phyloP scores from a whole-genome alignment of 441 rosid genomes.

The Croton laevigatus region DNA sequence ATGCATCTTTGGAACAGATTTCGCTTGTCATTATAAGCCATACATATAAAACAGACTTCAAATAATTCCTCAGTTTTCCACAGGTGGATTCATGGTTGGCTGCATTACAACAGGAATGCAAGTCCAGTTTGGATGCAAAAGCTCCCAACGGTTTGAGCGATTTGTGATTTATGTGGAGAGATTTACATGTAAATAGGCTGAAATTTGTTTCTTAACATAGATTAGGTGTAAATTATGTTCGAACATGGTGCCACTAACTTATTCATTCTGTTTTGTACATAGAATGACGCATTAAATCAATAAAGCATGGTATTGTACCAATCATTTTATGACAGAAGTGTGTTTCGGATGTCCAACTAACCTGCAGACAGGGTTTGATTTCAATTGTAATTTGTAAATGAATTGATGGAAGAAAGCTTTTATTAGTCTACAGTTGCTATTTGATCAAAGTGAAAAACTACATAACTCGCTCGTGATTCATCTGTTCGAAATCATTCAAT shows the following conservation, averaged over 20 bases:
- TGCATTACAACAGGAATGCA: constrained; percentile 52
- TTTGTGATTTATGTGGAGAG: constrained; percentile 11
- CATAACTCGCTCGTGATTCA: too few species aligned
- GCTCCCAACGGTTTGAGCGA: constrained; percentile 36
- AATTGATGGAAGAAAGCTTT: too few species aligned
- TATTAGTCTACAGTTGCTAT: too few species aligned
- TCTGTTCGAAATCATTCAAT: too few species aligned
- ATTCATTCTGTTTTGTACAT: constrained; percentile 40
- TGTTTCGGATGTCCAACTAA: not conserved
- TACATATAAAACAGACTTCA: not conserved
- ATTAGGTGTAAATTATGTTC: constrained; percentile 11
- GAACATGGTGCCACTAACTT: constrained; percentile 21
- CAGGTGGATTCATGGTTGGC: constrained; percentile 80
- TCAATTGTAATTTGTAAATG: too few species aligned
- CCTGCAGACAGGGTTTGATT: not conserved
- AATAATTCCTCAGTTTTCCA: constrained; percentile 5
- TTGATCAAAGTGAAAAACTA: too few species aligned
- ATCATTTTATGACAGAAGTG: not conserved
- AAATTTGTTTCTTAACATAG: constrained; percentile 10
- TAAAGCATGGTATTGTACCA: not conserved
- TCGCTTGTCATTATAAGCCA: not conserved
- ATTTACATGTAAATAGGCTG: constrained; percentile 17
- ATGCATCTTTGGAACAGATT: not conserved
- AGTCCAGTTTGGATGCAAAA: constrained; percentile 34
- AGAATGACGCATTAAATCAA: constrained; percentile 15